A percentile compares a stretch with the other conserved stretches of the same genome.
These are phyloP conservation scores for Naganishia liquefaciens DNA, from an alignment of 1,284 basidiomycete genomes.

Conservation along the genomic window DNA sequence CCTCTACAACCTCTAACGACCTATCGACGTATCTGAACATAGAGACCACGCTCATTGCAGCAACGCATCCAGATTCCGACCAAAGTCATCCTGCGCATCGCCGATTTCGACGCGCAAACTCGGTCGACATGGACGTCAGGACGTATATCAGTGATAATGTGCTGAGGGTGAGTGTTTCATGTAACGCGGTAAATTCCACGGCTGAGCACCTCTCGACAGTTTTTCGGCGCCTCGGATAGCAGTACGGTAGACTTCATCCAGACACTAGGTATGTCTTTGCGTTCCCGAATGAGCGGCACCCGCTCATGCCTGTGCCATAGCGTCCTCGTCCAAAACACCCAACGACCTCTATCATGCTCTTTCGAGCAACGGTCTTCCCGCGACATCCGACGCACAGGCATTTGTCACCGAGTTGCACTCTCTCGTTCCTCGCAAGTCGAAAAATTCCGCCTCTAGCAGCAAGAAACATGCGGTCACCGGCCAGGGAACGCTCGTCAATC, in stretches of 20 bases:
- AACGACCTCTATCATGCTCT: conserved; percentile 75
- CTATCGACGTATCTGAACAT: too few relatives aligned
- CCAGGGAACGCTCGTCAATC: conserved; percentile 60
- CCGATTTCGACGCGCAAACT: too few relatives aligned
- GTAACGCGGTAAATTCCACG: not conserved
- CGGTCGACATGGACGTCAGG: conserved; percentile 51
- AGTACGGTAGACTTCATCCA: conserved; percentile 82
- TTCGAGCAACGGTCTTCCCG: conserved; percentile 73
- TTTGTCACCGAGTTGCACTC: conserved; percentile 78
- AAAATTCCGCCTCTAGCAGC: conserved; percentile 49
- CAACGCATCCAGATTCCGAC: too few relatives aligned
- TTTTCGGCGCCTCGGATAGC: conserved; percentile 77
- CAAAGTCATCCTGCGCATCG: too few relatives aligned
- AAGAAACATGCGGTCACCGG: conserved; percentile 59
- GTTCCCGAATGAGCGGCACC: too few relatives aligned
- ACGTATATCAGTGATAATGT: conserved; percentile 84
- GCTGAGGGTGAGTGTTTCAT: conserved; percentile 63
- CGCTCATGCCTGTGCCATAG: conserved; percentile 53
- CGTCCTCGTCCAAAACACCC: conserved; percentile 76
- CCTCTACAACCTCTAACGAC: too few relatives aligned
- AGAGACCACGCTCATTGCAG: too few relatives aligned
- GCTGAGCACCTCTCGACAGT: conserved; percentile 38
- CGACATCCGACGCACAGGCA: conserved; percentile 71
- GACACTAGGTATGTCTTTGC: conserved; percentile 65
- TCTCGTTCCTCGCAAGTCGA: conserved; percentile 70